Evolutionary conservation across 1,284 basidiomycete species (phyloP), one percentile per base, ranked within the genome.

Genomic region (Cystobasidium sp.): DNA sequence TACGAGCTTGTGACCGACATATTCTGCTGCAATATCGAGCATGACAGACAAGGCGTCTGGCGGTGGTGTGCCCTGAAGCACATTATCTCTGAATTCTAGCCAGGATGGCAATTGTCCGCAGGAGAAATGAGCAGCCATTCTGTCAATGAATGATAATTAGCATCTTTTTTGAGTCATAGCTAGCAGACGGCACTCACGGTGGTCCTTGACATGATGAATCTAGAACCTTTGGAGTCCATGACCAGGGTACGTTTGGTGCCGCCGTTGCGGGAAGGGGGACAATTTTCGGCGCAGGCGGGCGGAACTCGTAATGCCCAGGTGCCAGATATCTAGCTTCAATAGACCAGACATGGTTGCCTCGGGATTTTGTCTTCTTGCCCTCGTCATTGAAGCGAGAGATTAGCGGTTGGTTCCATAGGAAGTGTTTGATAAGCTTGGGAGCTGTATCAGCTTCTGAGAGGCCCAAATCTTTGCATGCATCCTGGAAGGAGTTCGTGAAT

Each of bases 271-370:
- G 89, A 14, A 93, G 91, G 9, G 86, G 86, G 14, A 92, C 92
- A 47, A 93, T 90, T 71, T 97, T 88, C 82, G 90, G 90, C 70
- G 93, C 89, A 79, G 98, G 98, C 20, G 94, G 90, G 67, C 94
- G 88, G 84, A 99, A 99, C 65, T 89, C 87, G 94, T 96, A 99
- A 71, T 87, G 85, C 47, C 90, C 89, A 47, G 92, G 90, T 0
- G 84, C 83, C 43, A 86, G 78, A 81, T 94, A 97, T 84, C 90
- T 93, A 20, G 94, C 97, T 79, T 98, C 94, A 64, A 99, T 91
- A 81, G 95, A 96, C 97, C 97, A 99, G 78, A 99, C 97, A 81
- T 99, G 96, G 83, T 99, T 99, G 67, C 97, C 97, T 85, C 98
- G 98, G 68, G 94, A 80, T 84, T 99, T 99, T 44, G 95, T 93